phyloP scores from a whole-genome alignment of 2,329 filamentous ascomycete species.

The Ceratocystis eucalypticola region DNA sequence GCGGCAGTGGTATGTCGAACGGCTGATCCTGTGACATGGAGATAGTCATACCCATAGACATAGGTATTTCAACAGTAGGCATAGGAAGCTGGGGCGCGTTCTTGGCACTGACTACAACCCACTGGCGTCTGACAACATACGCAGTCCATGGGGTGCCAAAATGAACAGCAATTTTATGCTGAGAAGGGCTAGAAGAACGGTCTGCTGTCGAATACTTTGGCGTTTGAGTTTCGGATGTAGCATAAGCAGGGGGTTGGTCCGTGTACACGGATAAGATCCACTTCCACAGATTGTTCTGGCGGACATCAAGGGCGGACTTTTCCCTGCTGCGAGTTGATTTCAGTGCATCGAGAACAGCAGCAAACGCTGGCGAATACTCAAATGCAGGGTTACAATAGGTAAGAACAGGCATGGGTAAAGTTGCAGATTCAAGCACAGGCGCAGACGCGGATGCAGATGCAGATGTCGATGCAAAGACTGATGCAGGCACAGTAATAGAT shows the following conservation, averaged over 20 bases:
- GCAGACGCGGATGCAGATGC: neutral
- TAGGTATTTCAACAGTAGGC: conserved; percentile 1
- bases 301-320: conserved; percentile 20
- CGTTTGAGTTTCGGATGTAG: neutral
- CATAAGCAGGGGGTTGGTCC: neutral
- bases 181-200: conserved; percentile 20
- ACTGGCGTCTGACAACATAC: conserved; percentile 26
- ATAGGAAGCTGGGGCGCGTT: conserved; percentile 23
- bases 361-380: conserved; percentile 24
- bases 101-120: conserved; percentile 31
- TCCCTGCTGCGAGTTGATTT: neutral
- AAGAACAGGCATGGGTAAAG: conserved; percentile 14
- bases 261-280: conserved; percentile 25
- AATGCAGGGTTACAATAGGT: conserved; percentile 28
- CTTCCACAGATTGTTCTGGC: conserved; percentile 29
- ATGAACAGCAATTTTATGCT: conserved; percentile 21
- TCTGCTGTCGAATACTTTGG: neutral
- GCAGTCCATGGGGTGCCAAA: conserved; percentile 29
- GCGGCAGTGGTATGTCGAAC: conserved; percentile 3
- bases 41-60: conserved; percentile 12
- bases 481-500: neutral
- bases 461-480: neutral
- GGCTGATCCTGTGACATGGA: conserved; percentile 4
- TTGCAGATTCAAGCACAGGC: neutral
- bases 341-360: conserved; percentile 24